Evolutionary conservation across 2,329 filamentous ascomycete genomes (phyloP).

Genomic region (Tolypocladium sp.): DNA sequence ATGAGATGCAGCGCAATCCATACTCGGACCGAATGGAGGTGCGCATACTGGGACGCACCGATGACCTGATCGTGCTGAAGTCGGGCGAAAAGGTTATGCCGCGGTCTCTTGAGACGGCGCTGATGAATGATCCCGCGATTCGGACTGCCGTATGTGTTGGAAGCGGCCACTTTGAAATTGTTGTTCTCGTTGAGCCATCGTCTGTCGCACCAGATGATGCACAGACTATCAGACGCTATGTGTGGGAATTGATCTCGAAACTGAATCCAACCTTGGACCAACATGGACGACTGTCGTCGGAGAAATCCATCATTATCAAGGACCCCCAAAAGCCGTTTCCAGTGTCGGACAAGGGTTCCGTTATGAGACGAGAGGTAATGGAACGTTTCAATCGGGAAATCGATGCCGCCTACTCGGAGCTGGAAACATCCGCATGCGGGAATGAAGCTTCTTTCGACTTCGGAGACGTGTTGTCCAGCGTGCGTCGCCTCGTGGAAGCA

Average conservation of each 20-base stretch:
- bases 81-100: conserved; percentile 10
- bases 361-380: conserved; percentile 5
- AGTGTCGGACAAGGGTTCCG: conserved; percentile 9
- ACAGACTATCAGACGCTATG: not conserved
- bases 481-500: conserved; percentile 7
- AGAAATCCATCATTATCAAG: conserved; percentile 7
- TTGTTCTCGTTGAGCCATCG: conserved; percentile 7
- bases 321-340: conserved; percentile 3
- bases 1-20: conserved; percentile 15
- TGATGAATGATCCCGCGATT: conserved; percentile 2
- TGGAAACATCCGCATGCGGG: not conserved
- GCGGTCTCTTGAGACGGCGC: conserved; percentile 5
- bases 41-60: conserved; percentile 18
- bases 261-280: conserved; percentile 4
- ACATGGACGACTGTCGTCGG: conserved; percentile 4
- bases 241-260: conserved; percentile 3
- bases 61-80: conserved; percentile 12
- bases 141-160: conserved; percentile 6
- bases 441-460: not conserved
- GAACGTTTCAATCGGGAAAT: conserved; percentile 8
- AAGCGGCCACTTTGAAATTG: conserved; percentile 6
- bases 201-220: not conserved
- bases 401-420: conserved; percentile 7
- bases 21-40: conserved; percentile 6
- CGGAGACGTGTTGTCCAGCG: conserved; percentile 2